Base-by-base conservation (phyloP, 495 filamentous ascomycete species). In the Penicillium waksmanii region DNA sequence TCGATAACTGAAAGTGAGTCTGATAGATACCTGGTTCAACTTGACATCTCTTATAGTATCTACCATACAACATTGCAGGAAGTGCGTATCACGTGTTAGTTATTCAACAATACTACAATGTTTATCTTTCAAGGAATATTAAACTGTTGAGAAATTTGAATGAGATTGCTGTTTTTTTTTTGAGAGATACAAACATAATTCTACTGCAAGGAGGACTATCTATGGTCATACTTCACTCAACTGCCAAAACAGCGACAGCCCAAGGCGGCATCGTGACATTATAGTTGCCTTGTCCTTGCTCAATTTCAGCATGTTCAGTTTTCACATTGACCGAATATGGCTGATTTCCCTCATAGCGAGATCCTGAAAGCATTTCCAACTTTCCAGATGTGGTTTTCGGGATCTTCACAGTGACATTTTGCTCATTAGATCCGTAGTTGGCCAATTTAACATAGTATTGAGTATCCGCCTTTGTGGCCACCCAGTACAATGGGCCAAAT, bases 401-500 rank as follows among this genome's bases (percentile, higher is more conserved):
- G 33, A 76, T 58, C 9, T 51, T 68, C 19, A 72, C 56, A 9
- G 57, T 59, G 3, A 76, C 65, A 3, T 57, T 70, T 43, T 68
- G 66, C 11, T 60, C 44, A 0, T 66, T 49, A 2, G 56, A 23
- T 10, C 70, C 69, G 53, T 63, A 76, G 55, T 69, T 74, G 27
- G 68, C 77, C 54, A 65, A 54, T 64, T 78, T 77, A 23, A 80
- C 46, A 33, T 65, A 66, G 33, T 74, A 68, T 8, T 68, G 67
- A 4, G 63, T 64, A 1, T 72, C 65, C 19, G 65, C 73, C 17
- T 66, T 71, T 10, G 80, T 75, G 6, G 84, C 84, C 3, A 84
- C 85, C 67, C 82, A 89, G 70, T 84, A 90, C 0, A 84, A 63
- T 0, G 87, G 87, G 6, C 78, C 77, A 67, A 85, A 77, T 4